These are phyloP conservation scores for Acer campestre DNA, from an alignment of 345 rosid genomes.

Conservation along the genomic window DNA sequence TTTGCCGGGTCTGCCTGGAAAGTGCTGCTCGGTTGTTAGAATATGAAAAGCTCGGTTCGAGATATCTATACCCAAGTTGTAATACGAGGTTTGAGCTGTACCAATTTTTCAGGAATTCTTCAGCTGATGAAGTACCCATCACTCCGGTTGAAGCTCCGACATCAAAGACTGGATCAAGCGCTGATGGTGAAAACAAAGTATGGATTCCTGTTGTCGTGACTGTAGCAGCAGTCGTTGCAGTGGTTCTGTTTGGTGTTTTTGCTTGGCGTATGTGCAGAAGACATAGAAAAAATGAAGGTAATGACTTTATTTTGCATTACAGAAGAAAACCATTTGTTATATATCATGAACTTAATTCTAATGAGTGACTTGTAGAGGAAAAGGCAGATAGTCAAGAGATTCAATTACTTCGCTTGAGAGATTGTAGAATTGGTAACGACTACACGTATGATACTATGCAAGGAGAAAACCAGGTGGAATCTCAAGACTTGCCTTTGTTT, in stretches of 20 bases:
- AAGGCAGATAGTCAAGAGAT: conserved; percentile 19
- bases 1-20: conserved; percentile 4
- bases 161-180: neutral
- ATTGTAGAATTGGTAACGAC: neutral
- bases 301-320: neutral
- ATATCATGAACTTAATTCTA: neutral
- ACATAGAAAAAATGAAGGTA: neutral
- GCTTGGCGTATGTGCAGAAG: conserved; percentile 4
- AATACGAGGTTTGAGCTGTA: conserved; percentile 22
- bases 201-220: conserved; percentile 20
- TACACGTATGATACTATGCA: neutral
- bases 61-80: conserved; percentile 27
- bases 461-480: conserved; percentile 9
- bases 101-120: neutral
- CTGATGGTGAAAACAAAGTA: neutral
- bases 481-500: conserved; percentile 23
- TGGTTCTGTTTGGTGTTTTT: neutral
- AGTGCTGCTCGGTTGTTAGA: neutral
- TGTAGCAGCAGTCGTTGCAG: neutral
- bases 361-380: conserved; percentile 1
- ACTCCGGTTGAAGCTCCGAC: neutral
- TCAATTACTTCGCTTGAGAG: conserved; percentile 21
- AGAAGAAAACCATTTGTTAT: neutral
- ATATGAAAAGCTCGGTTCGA: neutral
- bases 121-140: neutral